These are phyloP conservation scores for Populus euphratica DNA, from an alignment of 345 rosid species.

Conservation along the genomic window DNA sequence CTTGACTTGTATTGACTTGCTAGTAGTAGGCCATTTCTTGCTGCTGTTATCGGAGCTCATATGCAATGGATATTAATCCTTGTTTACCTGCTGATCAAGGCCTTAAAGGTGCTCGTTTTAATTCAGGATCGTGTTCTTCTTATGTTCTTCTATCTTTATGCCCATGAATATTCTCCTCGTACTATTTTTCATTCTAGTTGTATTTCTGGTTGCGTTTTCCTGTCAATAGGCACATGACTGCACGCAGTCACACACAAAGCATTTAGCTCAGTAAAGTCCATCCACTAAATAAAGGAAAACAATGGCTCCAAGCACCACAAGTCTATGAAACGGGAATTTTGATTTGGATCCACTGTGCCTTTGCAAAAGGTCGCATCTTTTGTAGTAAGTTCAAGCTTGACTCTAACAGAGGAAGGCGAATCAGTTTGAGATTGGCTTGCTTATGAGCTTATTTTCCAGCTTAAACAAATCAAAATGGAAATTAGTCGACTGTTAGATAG, in stretches of 20 bases:
- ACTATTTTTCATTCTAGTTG: not conserved
- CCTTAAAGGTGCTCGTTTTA: not conserved
- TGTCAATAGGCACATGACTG: not conserved
- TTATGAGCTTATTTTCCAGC: not conserved
- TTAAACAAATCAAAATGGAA: not conserved
- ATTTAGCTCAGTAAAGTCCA: not conserved
- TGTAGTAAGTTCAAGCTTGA: not conserved
- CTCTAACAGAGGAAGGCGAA: not conserved
- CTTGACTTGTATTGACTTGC: conserved; percentile 2
- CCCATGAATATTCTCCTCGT: not conserved
- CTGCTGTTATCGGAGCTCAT: not conserved
- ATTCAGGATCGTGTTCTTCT: not conserved
- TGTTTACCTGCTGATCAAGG: not conserved
- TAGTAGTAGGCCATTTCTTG: not conserved
- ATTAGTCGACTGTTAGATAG: not conserved
- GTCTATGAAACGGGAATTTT: not conserved
- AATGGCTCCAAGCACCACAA: not conserved
- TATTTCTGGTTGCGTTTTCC: not conserved
- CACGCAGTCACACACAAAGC: not conserved
- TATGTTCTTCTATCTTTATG: not conserved
- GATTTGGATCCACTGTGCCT: no score
- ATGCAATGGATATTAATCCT: not conserved
- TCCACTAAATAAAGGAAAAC: not conserved
- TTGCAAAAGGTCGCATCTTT: not conserved
- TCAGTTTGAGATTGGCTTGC: not conserved